phyloP scores from a whole-genome alignment of 1,284 basidiomycete genomes.

The Ustilago nuda region DNA sequence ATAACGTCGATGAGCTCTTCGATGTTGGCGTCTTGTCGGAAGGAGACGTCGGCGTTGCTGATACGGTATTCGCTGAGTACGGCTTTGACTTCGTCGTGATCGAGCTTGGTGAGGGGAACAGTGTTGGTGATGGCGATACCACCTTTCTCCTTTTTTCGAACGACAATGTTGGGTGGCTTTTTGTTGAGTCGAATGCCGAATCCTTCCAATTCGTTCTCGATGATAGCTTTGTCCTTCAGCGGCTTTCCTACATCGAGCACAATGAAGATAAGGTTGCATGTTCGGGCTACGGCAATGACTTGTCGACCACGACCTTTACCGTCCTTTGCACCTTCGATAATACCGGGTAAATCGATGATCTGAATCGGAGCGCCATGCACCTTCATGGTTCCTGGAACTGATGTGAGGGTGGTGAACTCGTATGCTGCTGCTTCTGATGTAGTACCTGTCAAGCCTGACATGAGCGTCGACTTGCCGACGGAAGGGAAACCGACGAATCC shows the following conservation, averaged over 20 bases:
- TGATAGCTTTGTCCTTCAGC: conserved; percentile 87
- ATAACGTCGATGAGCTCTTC: conserved; percentile 88
- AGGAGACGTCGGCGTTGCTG: conserved; percentile 91
- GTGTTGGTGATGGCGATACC: conserved; percentile 72
- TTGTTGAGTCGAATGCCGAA: conserved; percentile 98
- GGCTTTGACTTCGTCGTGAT: conserved; percentile 96
- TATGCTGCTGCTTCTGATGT: conserved; percentile 98
- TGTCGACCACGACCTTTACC: conserved; percentile 97
- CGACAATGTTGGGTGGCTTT: conserved; percentile 85
- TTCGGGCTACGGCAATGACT: conserved; percentile 91
- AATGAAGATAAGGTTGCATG: conserved; percentile 98
- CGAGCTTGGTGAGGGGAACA: conserved; percentile 95
- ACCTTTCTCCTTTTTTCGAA: conserved; percentile 90
- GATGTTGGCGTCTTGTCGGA: conserved; percentile 90
- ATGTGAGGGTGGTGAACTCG: conserved; percentile 83
- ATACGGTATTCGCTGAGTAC: conserved; percentile 89
- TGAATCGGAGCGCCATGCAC: conserved; percentile 87
- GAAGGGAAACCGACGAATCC: conserved; percentile 73
- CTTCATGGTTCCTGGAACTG: conserved; percentile 93
- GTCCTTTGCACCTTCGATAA: conserved; percentile 98
- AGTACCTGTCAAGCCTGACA: conserved; percentile 98
- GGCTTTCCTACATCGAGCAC: conserved; percentile 98
- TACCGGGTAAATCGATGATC: conserved; percentile 80
- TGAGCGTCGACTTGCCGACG: conserved; percentile 81
- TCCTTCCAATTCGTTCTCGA: conserved; percentile 92